A percentile compares a stretch with the other conserved stretches of the same genome.
These are phyloP conservation scores for Leccinum longicurvipes DNA, from an alignment of 768 basidiomycete species.

Conservation along the genomic window DNA sequence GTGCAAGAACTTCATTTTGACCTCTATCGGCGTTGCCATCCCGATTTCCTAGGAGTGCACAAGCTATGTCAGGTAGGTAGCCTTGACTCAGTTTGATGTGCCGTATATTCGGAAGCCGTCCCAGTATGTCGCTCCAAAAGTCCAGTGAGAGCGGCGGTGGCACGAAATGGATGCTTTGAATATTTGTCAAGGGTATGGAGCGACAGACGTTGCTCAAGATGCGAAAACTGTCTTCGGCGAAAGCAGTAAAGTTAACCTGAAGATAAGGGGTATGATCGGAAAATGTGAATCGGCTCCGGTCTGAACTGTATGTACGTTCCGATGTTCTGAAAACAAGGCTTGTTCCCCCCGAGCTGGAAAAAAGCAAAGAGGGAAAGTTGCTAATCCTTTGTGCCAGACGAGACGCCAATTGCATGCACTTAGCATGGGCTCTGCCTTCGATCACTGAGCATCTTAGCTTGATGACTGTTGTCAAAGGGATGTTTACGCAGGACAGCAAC, in stretches of 20 bases:
- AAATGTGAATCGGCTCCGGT: too few relatives aligned
- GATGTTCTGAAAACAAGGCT: background rate
- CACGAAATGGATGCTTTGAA: background rate
- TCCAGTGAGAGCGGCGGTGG: background rate
- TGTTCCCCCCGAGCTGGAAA: background rate
- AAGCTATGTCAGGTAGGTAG: background rate
- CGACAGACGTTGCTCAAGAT: background rate
- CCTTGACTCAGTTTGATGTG: background rate
- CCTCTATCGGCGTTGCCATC: background rate
- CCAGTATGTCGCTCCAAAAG: constrained; percentile 6
- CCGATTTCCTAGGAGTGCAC: background rate
- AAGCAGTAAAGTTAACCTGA: background rate
- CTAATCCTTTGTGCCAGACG: background rate
- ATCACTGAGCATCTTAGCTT: background rate
- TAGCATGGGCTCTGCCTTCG: background rate
- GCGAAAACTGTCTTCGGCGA: background rate
- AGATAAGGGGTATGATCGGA: constrained; percentile 1
- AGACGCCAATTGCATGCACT: background rate
- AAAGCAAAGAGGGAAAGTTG: background rate
- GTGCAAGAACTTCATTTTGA: background rate
- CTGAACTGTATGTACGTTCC: background rate
- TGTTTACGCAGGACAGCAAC: background rate
- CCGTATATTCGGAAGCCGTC: background rate
- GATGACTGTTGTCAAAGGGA: background rate
- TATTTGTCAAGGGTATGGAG: background rate